Evolutionary conservation across 1,139 yeast species (phyloP).

Genomic region (Yamadazyma atlantica): DNA sequence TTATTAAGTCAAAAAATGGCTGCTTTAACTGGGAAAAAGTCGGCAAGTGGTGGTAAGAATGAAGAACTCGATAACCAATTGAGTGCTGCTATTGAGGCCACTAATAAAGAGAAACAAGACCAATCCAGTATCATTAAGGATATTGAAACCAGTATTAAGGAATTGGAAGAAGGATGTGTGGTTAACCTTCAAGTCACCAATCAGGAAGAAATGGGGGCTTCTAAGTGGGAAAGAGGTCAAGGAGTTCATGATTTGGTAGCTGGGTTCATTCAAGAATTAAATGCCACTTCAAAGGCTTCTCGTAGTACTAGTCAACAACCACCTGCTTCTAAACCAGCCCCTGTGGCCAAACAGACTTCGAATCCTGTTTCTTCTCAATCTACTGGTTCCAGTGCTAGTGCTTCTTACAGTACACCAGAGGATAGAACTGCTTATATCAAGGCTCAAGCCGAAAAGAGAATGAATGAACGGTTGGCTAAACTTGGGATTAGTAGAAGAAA

Average conservation of each 20-base stretch:
- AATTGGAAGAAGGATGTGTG: conserved; percentile 64
- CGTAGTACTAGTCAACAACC: conserved; percentile 1
- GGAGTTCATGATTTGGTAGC: conserved; percentile 69
- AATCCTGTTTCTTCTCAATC: conserved; percentile 14
- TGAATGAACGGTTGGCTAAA: conserved; percentile 86
- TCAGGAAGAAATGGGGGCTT: conserved; percentile 53
- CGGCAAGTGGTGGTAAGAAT: conserved; percentile 39
- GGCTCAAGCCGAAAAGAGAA: conserved; percentile 87
- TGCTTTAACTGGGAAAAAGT: conserved; percentile 73
- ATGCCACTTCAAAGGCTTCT: conserved; percentile 20
- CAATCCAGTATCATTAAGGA: conserved; percentile 65
- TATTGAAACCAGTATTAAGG: conserved; percentile 70
- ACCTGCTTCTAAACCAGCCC: conserved; percentile 4
- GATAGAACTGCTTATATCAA: conserved; percentile 83
- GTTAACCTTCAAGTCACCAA: conserved; percentile 42
- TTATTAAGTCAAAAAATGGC: conserved; percentile 84
- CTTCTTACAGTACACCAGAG: conserved; percentile 42
- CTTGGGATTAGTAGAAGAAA: conserved; percentile 63
- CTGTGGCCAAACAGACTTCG: too few species aligned
- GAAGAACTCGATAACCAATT: conserved; percentile 55
- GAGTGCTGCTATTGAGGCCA: conserved; percentile 53
- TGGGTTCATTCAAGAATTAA: conserved; percentile 59
- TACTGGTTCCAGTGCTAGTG: conserved; percentile 14
- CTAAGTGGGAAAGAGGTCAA: conserved; percentile 83
- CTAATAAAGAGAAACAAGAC: conserved; percentile 54